Conservation (phyloP, 1,139 yeast species). For the Debaryomyces sp. region DNA sequence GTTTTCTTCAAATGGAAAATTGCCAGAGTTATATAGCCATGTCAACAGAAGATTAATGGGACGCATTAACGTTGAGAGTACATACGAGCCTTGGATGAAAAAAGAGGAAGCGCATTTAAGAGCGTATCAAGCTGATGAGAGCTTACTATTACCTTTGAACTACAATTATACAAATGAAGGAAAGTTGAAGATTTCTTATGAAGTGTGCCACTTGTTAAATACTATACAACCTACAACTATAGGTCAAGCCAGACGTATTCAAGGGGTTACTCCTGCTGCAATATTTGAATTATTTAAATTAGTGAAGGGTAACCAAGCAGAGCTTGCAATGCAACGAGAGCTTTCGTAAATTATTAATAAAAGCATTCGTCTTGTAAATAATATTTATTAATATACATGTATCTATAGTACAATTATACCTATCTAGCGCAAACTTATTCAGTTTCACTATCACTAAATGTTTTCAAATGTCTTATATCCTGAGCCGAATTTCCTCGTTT, state of each 20-base stretch:
- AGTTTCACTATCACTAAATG: slow-evolving; percentile 12
- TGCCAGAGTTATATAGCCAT: slow-evolving; percentile 25
- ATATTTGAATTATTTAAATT: slow-evolving; percentile 64
- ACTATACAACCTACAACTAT: slow-evolving; percentile 82
- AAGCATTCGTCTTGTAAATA: slow-evolving; percentile 8
- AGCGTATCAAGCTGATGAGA: slow-evolving; percentile 86
- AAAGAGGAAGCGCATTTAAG: slow-evolving; percentile 71
- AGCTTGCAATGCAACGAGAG: slow-evolving; percentile 15
- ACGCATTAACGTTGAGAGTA: slow-evolving; percentile 76
- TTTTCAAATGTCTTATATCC: neutral
- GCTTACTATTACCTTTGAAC: slow-evolving; percentile 62
- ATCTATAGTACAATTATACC: slow-evolving; percentile 9
- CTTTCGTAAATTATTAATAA: neutral
- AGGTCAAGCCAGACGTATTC: slow-evolving; percentile 93
- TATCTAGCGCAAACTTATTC: slow-evolving; percentile 4
- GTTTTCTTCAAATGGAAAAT: slow-evolving; percentile 18
- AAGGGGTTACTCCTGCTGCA: slow-evolving; percentile 92
- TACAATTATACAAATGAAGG: slow-evolving; percentile 60
- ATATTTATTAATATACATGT: slow-evolving; percentile 12
- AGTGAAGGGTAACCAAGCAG: slow-evolving; percentile 34
- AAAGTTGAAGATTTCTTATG: slow-evolving; percentile 61
- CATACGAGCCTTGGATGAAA: slow-evolving; percentile 77
- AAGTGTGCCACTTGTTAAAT: slow-evolving; percentile 71
- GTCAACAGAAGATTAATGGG: slow-evolving; percentile 58
- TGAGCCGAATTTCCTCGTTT: neutral